Conservation (phyloP, 2,329 filamentous ascomycete genomes). For the Trichoderma sp. region DNA sequence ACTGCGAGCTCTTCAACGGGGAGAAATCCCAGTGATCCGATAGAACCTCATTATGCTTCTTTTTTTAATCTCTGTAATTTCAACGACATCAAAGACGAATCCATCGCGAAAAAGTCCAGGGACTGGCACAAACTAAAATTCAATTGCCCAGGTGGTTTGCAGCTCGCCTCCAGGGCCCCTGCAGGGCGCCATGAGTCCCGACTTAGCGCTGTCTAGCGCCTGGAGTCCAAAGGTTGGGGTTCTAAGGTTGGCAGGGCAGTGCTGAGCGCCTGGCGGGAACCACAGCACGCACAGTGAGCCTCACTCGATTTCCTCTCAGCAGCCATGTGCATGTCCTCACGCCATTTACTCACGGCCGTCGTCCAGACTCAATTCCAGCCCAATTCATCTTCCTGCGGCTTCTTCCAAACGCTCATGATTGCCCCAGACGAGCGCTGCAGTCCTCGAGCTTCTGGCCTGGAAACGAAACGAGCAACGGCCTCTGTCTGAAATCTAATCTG, state of each 20-base stretch:
- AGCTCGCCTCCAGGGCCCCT: background rate
- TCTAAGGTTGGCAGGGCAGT: background rate
- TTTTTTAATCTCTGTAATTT: background rate
- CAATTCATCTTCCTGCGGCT: background rate
- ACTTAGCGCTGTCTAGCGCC: slow-evolving; percentile 3
- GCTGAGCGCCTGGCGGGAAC: background rate
- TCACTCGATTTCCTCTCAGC: background rate
- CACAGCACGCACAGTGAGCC: slow-evolving; percentile 1
- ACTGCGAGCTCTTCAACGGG: background rate
- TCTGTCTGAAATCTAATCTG: background rate
- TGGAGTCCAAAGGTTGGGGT: background rate
- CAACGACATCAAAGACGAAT: background rate
- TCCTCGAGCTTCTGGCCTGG: background rate
- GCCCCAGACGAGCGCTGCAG: background rate
- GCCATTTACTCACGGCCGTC: slow-evolving; percentile 7
- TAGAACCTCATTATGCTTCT: background rate
- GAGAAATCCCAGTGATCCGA: background rate
- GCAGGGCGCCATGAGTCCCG: background rate
- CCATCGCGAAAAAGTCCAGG: background rate
- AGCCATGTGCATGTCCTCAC: background rate
- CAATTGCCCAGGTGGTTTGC: background rate
- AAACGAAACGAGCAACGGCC: background rate
- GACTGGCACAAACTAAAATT: background rate
- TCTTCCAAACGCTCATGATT: background rate
- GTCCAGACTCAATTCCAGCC: slow-evolving; percentile 10